Evolutionary conservation across 306 rosid genomes (phyloP), one percentile per base, ranked within the genome.

Genomic region (Hippophae tibetana): DNA sequence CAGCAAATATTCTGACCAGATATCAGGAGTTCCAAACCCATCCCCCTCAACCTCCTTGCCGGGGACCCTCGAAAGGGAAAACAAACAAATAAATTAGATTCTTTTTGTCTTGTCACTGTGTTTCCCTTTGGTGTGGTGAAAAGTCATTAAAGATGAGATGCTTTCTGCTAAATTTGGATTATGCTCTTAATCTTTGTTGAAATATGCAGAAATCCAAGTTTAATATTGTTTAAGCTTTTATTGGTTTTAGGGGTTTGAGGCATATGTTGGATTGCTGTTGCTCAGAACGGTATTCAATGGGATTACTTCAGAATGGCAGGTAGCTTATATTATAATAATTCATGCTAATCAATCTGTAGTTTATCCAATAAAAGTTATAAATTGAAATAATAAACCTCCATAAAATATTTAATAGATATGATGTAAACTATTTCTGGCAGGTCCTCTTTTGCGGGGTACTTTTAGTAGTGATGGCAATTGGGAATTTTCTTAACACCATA

Each of bases 281-380:
- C 96, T 93, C 62, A 72, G 8, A 64, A 86, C 95, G 63, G 86
- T 95, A 67, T 70, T 82, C 47, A 79, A 69, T 1, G 82, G 90
- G 70, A 76, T 73, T 67, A 72, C 70, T 72, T 77, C 94, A 38
- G 99, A 93, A 72, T 93, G 99, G 99, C 99, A 93, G 99, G 99
- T 88, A 81, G 66, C 71, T 58, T 54, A 50, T 53, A 31, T 31
- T 4, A 31, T 31, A 31, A 2, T 23, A 5, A 43, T 23, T 7
- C 47, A 26, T 1, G 12, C 38, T 58, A 38, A 58, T 47, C 60
- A 57, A 48, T 10, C 55, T 47, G 38, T 41, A 40, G 49, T 18
- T 68, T 38, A 58, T 12, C 7, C n/a, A 42, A 58, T 56, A 43
- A 62, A 69, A 31, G 38, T 31, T 31, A 31, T 0, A 31, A 31